Evolutionary conservation across 163 green algal genomes (phyloP).

Genomic region (Scenedesmus sp.): DNA sequence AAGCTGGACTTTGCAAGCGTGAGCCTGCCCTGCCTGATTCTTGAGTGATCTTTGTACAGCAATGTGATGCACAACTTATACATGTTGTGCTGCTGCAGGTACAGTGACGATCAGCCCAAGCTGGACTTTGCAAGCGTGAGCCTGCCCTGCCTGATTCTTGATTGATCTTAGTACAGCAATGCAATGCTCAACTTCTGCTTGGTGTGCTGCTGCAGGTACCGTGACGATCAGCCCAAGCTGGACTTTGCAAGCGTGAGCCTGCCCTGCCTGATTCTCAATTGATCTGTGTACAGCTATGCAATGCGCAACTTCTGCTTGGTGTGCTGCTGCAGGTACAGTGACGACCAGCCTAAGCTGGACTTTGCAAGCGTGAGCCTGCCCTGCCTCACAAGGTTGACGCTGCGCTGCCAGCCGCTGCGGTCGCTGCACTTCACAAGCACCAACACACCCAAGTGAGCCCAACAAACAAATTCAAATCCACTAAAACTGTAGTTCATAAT

Average conservation of each 20-base stretch:
- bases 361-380: neutral
- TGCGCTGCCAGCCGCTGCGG: neutral
- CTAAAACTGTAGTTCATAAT: too few relatives aligned
- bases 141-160: neutral
- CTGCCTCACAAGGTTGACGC: neutral
- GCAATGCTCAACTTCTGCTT: neutral
- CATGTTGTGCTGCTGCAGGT: neutral
- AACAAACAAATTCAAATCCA: too few relatives aligned
- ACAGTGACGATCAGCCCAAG: neutral
- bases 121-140: neutral
- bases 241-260: neutral
- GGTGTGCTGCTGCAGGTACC: neutral
- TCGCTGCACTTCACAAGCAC: neutral
- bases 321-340: neutral
- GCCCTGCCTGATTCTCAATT: neutral
- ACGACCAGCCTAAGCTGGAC: neutral
- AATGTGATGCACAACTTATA: neutral
- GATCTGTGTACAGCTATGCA: neutral
- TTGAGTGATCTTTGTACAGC: neutral
- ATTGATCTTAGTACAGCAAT: neutral
- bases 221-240: neutral
- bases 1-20: neutral
- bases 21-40: neutral
- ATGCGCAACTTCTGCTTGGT: neutral
- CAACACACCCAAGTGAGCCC: conserved; percentile 28